A percentile compares a stretch with the other conserved stretches of the same genome.
These are phyloP conservation scores for Tetracentron sinense DNA, from an alignment of 164 flowering plant species.

Conservation along the genomic window DNA sequence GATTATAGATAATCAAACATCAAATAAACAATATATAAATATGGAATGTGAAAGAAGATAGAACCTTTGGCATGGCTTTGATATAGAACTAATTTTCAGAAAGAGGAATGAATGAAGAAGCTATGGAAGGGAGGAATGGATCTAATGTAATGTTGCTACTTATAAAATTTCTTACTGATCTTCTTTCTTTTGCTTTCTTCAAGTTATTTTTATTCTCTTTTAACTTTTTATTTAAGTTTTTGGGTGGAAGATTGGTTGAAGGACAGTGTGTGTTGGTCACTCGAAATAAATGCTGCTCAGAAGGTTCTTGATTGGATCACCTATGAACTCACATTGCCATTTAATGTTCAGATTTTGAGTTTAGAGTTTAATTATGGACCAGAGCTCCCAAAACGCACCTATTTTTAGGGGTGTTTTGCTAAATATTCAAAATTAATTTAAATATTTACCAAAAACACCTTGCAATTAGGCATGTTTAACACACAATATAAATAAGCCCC, in stretches of 20 bases:
- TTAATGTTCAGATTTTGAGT: background rate
- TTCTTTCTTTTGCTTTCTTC: background rate
- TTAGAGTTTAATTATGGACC: no score
- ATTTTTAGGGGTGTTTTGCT: no score
- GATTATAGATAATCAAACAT: background rate
- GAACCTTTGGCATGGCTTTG: constrained; percentile 49
- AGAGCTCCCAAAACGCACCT: no score
- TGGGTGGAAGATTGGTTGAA: constrained; percentile 29
- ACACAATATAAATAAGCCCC: no score
- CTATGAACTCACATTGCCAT: constrained; percentile 15
- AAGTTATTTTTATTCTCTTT: background rate
- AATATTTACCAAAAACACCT: no score
- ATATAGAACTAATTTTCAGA: no score
- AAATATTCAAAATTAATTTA: no score
- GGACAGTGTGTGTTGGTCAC: constrained; percentile 27
- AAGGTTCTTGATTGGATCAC: constrained; percentile 24
- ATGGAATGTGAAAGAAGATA: constrained; percentile 10
- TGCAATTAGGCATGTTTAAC: no score
- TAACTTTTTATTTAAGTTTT: background rate
- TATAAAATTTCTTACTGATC: constrained; percentile 10
- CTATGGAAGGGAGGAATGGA: constrained; percentile 9
- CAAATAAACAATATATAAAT: constrained; percentile 3
- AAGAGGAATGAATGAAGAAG: constrained; percentile 6
- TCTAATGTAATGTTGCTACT: no score
- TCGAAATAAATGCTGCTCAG: constrained; percentile 38